A percentile compares a stretch with the other conserved stretches of the same genome.
Conservation (phyloP, 768 basidiomycete species). For the Mycena amicta region DNA sequence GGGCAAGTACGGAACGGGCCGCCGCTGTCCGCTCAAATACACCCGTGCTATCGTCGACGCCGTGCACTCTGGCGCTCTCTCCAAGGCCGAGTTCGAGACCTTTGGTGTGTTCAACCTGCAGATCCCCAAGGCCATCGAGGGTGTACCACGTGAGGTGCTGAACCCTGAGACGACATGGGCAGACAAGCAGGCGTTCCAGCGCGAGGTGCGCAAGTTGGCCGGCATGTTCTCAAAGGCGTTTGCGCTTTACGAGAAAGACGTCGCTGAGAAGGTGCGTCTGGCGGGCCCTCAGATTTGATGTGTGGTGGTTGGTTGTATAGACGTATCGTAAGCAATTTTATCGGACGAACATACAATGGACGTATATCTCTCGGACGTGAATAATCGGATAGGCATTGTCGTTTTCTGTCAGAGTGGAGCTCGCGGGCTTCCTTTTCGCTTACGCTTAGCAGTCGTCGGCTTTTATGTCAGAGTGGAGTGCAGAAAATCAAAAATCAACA, state of each 20-base stretch:
- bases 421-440: too few species aligned
- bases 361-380: too few species aligned
- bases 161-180: conserved; percentile 88
- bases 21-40: conserved; percentile 94
- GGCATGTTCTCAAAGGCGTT: conserved; percentile 96
- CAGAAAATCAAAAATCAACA: neutral
- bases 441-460: too few species aligned
- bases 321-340: neutral
- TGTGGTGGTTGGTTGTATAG: neutral
- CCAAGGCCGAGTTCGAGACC: conserved; percentile 82
- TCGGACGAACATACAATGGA: too few species aligned
- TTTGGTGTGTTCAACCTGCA: conserved; percentile 83
- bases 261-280: conserved; percentile 74
- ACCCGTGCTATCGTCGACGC: conserved; percentile 97
- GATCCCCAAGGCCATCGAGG: conserved; percentile 81
- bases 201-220: conserved; percentile 85
- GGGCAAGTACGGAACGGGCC: conserved; percentile 89
- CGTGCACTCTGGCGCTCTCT: conserved; percentile 91
- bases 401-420: too few species aligned
- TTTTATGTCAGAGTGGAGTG: neutral
- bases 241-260: conserved; percentile 86
- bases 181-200: conserved; percentile 86
- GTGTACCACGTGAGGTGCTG: conserved; percentile 89
- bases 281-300: conserved; percentile 70
- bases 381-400: too few species aligned